A percentile compares a stretch with the other conserved stretches of the same genome.
These are phyloP conservation scores for Eimeria necatrix DNA, from an alignment of 169 alveolate species.

Conservation along the genomic window DNA sequence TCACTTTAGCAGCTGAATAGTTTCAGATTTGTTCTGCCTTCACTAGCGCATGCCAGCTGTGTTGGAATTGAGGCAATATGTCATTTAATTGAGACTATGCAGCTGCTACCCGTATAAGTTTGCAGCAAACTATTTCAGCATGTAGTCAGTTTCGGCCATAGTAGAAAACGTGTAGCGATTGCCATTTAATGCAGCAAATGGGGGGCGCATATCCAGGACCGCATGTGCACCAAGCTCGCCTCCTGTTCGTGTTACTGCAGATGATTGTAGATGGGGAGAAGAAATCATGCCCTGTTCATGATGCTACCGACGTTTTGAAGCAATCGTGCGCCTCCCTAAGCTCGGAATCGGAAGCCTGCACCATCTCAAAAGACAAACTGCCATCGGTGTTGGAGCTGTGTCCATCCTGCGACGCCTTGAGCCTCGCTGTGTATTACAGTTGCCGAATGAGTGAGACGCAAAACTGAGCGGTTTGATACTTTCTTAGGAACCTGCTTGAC, in stretches of 20 bases:
- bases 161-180: no score
- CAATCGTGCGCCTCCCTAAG: neutral
- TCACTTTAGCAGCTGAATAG: no score
- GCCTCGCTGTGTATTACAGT: conserved; percentile 40
- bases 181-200: no score
- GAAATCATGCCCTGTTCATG: conserved; percentile 18
- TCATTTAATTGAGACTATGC: no score
- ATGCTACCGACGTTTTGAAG: conserved; percentile 21
- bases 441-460: conserved; percentile 56
- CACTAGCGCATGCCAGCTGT: no score
- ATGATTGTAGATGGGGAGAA: neutral
- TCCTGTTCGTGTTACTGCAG: neutral
- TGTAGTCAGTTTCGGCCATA: no score
- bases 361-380: neutral
- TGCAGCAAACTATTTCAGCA: no score
- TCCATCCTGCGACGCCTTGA: conserved; percentile 59
- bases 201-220: no score
- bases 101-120: no score
- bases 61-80: no score
- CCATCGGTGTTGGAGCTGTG: conserved; percentile 59
- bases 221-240: neutral
- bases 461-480: neutral
- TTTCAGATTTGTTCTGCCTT: no score
- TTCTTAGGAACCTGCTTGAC: no score
- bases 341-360: conserved; percentile 25